Evolutionary conservation across 2,329 filamentous ascomycete genomes (phyloP).

Genomic region (Talaromyces sp.): DNA sequence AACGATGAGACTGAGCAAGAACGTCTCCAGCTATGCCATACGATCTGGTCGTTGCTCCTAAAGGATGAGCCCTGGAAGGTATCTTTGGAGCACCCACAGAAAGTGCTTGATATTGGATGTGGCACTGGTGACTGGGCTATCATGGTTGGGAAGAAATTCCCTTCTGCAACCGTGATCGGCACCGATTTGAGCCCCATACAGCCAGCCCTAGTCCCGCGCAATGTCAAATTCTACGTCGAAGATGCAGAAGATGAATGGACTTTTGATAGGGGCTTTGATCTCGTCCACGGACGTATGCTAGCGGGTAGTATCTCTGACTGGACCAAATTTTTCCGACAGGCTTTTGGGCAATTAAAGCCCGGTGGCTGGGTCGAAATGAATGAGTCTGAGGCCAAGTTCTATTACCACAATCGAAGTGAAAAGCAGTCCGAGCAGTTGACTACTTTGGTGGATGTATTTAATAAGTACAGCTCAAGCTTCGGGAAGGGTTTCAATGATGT

Average conservation of each 20-base stretch:
- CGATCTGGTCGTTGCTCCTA: slow-evolving; percentile 27
- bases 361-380: slow-evolving; percentile 31
- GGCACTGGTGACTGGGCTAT: slow-evolving; percentile 45
- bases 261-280: slow-evolving; percentile 28
- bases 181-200: slow-evolving; percentile 41
- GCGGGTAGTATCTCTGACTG: slow-evolving; percentile 25
- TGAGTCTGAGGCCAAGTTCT: slow-evolving; percentile 26
- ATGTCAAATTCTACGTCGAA: slow-evolving; percentile 32
- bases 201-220: slow-evolving; percentile 32
- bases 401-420: slow-evolving; percentile 23
- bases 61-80: slow-evolving; percentile 25
- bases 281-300: slow-evolving; percentile 31
- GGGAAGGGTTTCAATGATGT: slow-evolving; percentile 14
- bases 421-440: slow-evolving; percentile 21
- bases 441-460: slow-evolving; percentile 25
- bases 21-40: slow-evolving; percentile 28
- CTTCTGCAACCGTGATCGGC: slow-evolving; percentile 34
- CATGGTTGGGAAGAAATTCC: slow-evolving; percentile 32
- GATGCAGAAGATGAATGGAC: slow-evolving; percentile 31
- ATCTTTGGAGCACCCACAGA: slow-evolving; percentile 24
- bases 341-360: slow-evolving; percentile 25
- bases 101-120: slow-evolving; percentile 41
- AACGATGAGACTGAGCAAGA: slow-evolving; percentile 35
- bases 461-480: slow-evolving; percentile 21
- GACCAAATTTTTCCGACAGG: slow-evolving; percentile 23